Conservation (phyloP, 2,329 filamentous ascomycete genomes). For the Aspergillus ibericus region DNA sequence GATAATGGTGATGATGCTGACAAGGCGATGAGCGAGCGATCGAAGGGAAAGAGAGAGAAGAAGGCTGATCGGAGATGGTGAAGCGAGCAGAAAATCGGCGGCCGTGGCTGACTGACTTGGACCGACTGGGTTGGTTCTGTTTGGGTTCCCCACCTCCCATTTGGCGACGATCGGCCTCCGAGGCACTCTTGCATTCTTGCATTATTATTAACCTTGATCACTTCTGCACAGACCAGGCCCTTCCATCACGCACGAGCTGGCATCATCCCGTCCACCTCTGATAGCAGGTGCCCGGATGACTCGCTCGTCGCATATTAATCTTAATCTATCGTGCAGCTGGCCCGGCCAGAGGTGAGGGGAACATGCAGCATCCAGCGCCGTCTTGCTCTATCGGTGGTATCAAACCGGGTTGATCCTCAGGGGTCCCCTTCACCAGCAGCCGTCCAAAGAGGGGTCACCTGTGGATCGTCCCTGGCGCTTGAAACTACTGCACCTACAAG, state of each 20-base stretch:
- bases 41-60: background rate
- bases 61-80: slow-evolving; percentile 7
- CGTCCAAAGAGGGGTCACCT: background rate
- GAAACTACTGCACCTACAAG: background rate
- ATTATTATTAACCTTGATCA: background rate
- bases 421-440: background rate
- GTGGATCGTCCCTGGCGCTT: background rate
- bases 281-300: background rate
- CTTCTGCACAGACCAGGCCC: slow-evolving; percentile 19
- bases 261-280: background rate
- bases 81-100: slow-evolving; percentile 16
- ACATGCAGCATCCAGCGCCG: background rate
- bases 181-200: slow-evolving; percentile 9
- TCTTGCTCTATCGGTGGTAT: background rate
- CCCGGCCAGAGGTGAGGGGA: background rate
- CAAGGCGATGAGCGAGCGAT: background rate
- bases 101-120: slow-evolving; percentile 16
- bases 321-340: background rate
- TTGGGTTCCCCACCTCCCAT: background rate
- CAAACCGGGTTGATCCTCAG: background rate
- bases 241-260: background rate
- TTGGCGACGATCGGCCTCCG: slow-evolving; percentile 26
- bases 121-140: background rate
- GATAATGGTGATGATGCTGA: slow-evolving; percentile 3
- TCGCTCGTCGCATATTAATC: background rate